phyloP scores from a whole-genome alignment of 2,329 filamentous ascomycete species.

The Colletotrichum somersetense region DNA sequence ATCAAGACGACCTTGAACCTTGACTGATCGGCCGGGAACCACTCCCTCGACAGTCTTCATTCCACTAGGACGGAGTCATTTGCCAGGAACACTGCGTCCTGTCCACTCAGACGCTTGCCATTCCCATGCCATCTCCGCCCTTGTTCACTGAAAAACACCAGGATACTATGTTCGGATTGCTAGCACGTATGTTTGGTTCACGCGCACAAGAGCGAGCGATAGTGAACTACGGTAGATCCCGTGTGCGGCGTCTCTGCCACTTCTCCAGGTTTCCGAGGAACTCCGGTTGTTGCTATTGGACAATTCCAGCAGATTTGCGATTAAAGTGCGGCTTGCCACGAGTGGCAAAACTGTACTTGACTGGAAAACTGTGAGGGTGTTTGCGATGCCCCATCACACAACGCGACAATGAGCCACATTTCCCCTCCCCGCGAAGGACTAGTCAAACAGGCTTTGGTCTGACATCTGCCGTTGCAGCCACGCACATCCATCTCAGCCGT shows the following conservation, averaged over 20 bases:
- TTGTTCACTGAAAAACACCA: not conserved
- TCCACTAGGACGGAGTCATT: constrained; percentile 1
- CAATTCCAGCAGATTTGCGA: not conserved
- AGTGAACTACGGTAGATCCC: not conserved
- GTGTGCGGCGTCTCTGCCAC: not conserved
- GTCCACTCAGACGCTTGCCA: constrained; percentile 6
- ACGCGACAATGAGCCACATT: constrained; percentile 7
- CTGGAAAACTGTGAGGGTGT: not conserved
- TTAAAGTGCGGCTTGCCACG: not conserved
- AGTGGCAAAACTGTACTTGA: not conserved
- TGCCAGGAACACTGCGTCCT: not conserved
- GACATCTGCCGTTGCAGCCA: constrained; percentile 16
- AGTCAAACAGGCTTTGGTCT: constrained; percentile 10
- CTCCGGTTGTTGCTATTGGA: constrained; percentile 1
- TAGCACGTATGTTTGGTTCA: too few species aligned
- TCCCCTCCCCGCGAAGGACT: not conserved
- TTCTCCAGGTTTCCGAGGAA: not conserved
- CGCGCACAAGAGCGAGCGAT: too few species aligned
- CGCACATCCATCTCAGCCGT: not conserved
- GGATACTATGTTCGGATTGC: too few species aligned
- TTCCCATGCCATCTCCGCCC: constrained; percentile 5
- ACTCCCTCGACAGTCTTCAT: not conserved
- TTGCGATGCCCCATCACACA: not conserved
- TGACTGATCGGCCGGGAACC: constrained; percentile 16
- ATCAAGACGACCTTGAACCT: not conserved